Base-by-base conservation (phyloP, 768 basidiomycete species). In the Boletus pseudo-olivaceus region DNA sequence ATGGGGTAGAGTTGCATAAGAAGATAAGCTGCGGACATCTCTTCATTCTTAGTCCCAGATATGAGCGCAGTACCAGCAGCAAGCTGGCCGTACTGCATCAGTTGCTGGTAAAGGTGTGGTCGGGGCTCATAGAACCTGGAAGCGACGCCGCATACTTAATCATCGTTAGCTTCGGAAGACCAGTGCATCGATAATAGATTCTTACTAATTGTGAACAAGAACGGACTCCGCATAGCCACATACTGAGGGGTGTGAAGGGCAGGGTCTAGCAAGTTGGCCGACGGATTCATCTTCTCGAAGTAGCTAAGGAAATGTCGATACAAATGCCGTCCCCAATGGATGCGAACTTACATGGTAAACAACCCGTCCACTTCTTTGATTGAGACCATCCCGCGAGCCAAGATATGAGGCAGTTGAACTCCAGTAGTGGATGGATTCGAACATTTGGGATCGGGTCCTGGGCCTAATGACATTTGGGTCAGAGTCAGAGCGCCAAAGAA, bases 131-230 rank as follows among this genome's bases (percentile, higher is more conserved):
- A 89, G 70, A 87, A 93, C 54, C 93, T 78, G 12, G 93, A 93
- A 6, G 93, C 84, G 52, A 94, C 82, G 2, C 90, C 93, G 67
- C 93, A 96, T 38, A 97, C 89, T 90, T 63, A 29, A 51, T 39
- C 32, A 23, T 34, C n/a, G 55, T 58, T 33, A 68, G 48, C 37
- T 49, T 39, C 44, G 4, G 32, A 45, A 42, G 12, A 23, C 11
- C 26, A 20, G 5, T n/a, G 12, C n/a, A 51, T 42, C 26, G 26
- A 30, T 15, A 42, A 38, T 19, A n/a, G 15, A 43, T 59, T 82
- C 84, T 81, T 62, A 92, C 90, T 82, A 54, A 93, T 90, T 32
- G 94, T 95, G 71, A 96, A 93, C 35, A 98, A 70, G 75, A 96
- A 96, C 3, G 93, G 91, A 62, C 88, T 91, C 20, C 94, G 82